Percentiles rank a stretch among this genome's conserved stretches.
These are phyloP conservation scores for Macrolepiota fuliginosa DNA, from an alignment of 768 basidiomycete species.

Conservation along the genomic window DNA sequence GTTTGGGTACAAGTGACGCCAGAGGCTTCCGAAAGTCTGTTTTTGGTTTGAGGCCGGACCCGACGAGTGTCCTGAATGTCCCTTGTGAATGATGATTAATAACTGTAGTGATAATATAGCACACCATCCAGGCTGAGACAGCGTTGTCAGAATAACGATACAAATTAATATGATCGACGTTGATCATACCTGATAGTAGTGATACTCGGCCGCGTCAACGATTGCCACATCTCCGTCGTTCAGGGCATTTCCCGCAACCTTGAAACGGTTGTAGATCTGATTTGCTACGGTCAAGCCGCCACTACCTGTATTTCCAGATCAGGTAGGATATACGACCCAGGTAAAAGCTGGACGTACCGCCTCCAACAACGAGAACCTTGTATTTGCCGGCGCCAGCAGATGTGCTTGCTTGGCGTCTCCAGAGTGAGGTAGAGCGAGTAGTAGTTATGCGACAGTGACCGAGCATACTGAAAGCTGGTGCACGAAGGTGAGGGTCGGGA, in stretches of 20 bases:
- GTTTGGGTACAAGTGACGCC: constrained; percentile 65
- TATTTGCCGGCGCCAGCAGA: constrained; percentile 49
- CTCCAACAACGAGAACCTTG: constrained; percentile 87
- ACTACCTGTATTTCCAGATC: constrained; percentile 48
- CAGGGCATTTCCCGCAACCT: constrained; percentile 63
- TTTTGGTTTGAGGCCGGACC: constrained; percentile 79
- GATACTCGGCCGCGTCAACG: constrained; percentile 75
- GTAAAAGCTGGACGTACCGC: constrained; percentile 47
- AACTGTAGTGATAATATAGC: not conserved
- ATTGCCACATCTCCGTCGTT: constrained; percentile 80
- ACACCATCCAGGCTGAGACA: constrained; percentile 78
- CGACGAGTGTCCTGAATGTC: constrained; percentile 79
- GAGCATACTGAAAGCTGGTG: constrained; percentile 2
- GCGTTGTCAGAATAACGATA: not conserved
- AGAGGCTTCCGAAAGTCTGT: constrained; percentile 65
- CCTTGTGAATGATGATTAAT: not conserved
- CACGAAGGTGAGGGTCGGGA: not conserved
- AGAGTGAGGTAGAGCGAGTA: constrained; percentile 1
- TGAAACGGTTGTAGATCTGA: constrained; percentile 83
- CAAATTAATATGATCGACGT: not conserved
- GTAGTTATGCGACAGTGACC: not conserved
- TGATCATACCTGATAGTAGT: constrained; percentile 75
- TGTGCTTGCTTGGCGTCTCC: constrained; percentile 34
- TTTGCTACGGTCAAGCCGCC: constrained; percentile 83
- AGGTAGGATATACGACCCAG: constrained; percentile 1